Percentiles rank a stretch among this genome's conserved stretches.
These are phyloP conservation scores for Gonapodya prolifera DNA, from an alignment of 192 early-diverging fungal genomes.

Conservation along the genomic window DNA sequence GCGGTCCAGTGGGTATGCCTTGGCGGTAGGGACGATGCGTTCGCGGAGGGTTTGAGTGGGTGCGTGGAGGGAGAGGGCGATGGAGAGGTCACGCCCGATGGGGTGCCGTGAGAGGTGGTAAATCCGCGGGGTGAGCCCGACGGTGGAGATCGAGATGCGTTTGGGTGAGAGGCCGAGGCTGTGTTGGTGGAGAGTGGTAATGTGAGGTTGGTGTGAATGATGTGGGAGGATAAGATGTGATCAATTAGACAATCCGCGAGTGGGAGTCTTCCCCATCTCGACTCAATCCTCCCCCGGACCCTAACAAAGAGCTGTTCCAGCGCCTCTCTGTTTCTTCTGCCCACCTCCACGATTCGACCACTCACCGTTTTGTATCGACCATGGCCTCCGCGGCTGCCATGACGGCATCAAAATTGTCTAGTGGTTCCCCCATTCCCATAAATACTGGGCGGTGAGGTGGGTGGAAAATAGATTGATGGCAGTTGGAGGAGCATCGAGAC, in stretches of 20 bases:
- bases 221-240: too few relatives aligned
- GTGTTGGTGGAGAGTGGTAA: background rate
- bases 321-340: too few relatives aligned
- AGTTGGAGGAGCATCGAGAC: too few relatives aligned
- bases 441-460: constrained; percentile 39
- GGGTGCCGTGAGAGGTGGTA: background rate
- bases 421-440: constrained; percentile 47
- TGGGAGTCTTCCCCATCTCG: too few relatives aligned
- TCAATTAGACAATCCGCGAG: too few relatives aligned
- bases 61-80: constrained; percentile 42
- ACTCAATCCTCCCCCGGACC: too few relatives aligned
- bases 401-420: constrained; percentile 39
- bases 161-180: constrained; percentile 25
- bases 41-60: constrained; percentile 33
- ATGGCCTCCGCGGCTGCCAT: constrained; percentile 27
- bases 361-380: constrained; percentile 25
- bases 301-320: too few relatives aligned
- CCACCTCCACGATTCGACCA: background rate
- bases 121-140: constrained; percentile 41
- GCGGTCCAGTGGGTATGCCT: constrained; percentile 28
- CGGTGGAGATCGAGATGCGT: constrained; percentile 37
- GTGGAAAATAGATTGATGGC: background rate
- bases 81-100: constrained; percentile 31
- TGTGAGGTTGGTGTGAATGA: too few relatives aligned
- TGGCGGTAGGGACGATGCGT: constrained; percentile 40